phyloP scores from a whole-genome alignment of 352 stramenopile species.

The Blastocystis sp. region DNA sequence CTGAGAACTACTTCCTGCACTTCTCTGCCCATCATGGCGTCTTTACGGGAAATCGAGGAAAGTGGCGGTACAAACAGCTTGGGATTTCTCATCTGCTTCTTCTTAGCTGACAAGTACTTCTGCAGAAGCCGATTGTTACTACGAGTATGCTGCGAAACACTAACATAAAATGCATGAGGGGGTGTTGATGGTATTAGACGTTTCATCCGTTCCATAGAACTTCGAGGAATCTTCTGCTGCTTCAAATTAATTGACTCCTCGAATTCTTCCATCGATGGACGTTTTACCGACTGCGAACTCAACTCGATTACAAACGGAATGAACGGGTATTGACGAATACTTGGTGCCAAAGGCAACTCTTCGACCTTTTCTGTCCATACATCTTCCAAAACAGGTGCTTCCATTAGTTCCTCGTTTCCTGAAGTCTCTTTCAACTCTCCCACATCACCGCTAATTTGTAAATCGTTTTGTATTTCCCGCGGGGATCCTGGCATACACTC shows the following conservation, averaged over 20 bases:
- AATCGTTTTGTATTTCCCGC: background rate
- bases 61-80: background rate
- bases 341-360: background rate
- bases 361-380: background rate
- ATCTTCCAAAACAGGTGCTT: background rate
- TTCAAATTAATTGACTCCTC: slow-evolving; percentile 23
- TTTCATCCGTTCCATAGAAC: background rate
- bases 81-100: slow-evolving; percentile 28
- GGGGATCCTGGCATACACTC: background rate
- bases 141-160: background rate
- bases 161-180: background rate
- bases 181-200: background rate
- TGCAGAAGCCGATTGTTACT: slow-evolving; percentile 32
- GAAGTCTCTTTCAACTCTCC: background rate
- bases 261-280: too few relatives aligned
- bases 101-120: background rate
- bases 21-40: background rate
- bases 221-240: background rate
- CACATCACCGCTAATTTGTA: background rate
- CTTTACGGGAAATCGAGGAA: background rate
- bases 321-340: background rate
- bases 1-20: background rate
- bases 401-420: background rate
- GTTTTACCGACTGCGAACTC: background rate
- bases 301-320: background rate